Base-by-base conservation (phyloP, 2,329 filamentous ascomycete genomes). In the Fusarium subtropicale region DNA sequence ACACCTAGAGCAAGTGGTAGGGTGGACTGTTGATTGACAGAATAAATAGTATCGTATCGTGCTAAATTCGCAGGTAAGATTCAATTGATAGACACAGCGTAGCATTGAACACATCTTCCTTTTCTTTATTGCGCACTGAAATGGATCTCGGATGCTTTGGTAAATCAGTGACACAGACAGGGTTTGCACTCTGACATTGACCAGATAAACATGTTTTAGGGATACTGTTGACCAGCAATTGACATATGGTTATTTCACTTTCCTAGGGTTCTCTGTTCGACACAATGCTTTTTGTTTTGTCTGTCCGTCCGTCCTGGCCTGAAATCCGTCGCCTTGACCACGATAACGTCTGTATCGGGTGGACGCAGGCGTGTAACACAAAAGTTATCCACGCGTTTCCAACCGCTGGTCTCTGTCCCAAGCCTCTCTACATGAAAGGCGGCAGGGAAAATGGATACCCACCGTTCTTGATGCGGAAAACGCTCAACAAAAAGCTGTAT, bases 391-490 rank as follows among this genome's bases (percentile, higher is more conserved):
- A 41, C 13, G 10, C 20, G n/a, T 39, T 28, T 16, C 18, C 22
- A 39, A 30, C 33, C 12, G 20, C 20, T 33, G 20, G 12, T 28
- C 26, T 20, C n/a, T 22, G 3, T 26, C 15, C 28, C n/a, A 39
- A 20, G 12, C 9, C 26, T n/a, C 63, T 75, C 76, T 80, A 89
- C 81, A 90, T 85, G 80, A 99, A 98, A 13, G 96, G 96, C 57
- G 96, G 96, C 66, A 99, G 86, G 76, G 90, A 94, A 82, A 98
- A 97, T 18, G 94, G 94, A 81, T 99, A 99, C 26, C 93, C 93
- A 34, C 90, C 90, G 78, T 98, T 99, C 90, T 99, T 99, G 75
- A 92, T 85, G 75, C 94, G 90, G 87, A 99, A 99, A 68, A 97
- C 85, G 81, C 92, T 97, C 71, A 99, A 87, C 68, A 99, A 85